phyloP scores from a whole-genome alignment of 208 protist species.

The Spongospora subterranea region DNA sequence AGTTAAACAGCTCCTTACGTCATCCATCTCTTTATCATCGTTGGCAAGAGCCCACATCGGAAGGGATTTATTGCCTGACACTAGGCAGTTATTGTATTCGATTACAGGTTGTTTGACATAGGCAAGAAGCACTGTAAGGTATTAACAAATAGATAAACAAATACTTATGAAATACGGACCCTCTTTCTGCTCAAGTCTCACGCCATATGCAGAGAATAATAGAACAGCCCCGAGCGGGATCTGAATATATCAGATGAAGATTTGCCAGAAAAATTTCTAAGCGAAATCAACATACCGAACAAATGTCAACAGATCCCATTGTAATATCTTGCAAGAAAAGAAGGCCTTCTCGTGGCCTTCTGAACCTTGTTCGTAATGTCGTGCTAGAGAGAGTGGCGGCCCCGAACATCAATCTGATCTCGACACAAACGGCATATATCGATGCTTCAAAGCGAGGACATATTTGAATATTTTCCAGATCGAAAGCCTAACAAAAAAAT shows the following conservation, averaged over 20 bases:
- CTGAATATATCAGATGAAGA: background rate
- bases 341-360: slow-evolving; percentile 14
- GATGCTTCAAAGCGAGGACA: background rate
- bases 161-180: background rate
- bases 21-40: slow-evolving; percentile 34
- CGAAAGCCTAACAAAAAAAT: background rate
- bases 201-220: slow-evolving; percentile 4
- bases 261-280: background rate
- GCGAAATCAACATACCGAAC: background rate
- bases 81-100: slow-evolving; percentile 26
- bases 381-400: background rate
- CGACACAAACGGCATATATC: slow-evolving; percentile 36
- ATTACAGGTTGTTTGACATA: slow-evolving; percentile 47
- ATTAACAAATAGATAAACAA: background rate
- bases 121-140: background rate
- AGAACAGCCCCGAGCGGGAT: background rate
- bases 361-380: slow-evolving; percentile 37
- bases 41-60: slow-evolving; percentile 27
- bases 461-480: slow-evolving; percentile 50
- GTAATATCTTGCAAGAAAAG: slow-evolving; percentile 49
- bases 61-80: background rate
- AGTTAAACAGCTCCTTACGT: no score
- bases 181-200: slow-evolving; percentile 47
- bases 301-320: background rate
- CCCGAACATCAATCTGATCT: slow-evolving; percentile 42